Percentiles rank a stretch among this genome's conserved stretches.
Conservation (phyloP, 192 early-diverging fungal genomes). For the Gamsiella multidivaricata region DNA sequence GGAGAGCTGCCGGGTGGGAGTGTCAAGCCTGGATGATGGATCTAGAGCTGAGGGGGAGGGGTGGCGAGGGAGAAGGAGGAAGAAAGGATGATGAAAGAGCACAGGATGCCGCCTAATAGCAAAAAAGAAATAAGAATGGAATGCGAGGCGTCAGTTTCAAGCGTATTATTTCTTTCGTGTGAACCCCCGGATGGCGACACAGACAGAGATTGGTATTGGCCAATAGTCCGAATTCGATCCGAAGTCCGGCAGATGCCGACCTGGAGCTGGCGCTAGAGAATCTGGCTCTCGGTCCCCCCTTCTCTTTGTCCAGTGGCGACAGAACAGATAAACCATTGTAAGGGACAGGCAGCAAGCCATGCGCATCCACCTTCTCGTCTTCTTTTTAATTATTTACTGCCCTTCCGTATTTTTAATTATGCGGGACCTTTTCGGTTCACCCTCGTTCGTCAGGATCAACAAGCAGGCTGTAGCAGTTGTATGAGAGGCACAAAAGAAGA, state of each 20-base stretch:
- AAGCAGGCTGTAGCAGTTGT: background rate
- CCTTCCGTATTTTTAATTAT: background rate
- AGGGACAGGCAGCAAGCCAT: background rate
- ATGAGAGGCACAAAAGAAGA: background rate
- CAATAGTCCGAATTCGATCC: too few relatives aligned
- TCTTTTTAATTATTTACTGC: background rate
- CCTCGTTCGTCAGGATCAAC: background rate
- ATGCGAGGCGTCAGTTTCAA: background rate
- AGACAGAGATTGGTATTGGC: background rate
- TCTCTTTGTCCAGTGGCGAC: background rate
- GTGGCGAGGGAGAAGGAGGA: background rate
- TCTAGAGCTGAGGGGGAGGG: background rate
- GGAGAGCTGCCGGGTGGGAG: background rate
- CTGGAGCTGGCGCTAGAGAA: background rate
- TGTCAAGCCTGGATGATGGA: background rate
- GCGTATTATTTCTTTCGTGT: too few relatives aligned
- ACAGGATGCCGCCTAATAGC: background rate
- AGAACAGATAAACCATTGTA: background rate
- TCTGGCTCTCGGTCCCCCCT: background rate
- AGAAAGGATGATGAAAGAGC: background rate
- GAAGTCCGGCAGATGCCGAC: background rate
- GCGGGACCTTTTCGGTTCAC: background rate
- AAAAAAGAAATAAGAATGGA: background rate
- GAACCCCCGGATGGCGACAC: background rate
- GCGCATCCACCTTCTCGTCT: background rate